A percentile compares a stretch with the other conserved stretches of the same genome.
Conservation (phyloP, 2,329 filamentous ascomycete species). For the Trichophyton mentagrophytes region DNA sequence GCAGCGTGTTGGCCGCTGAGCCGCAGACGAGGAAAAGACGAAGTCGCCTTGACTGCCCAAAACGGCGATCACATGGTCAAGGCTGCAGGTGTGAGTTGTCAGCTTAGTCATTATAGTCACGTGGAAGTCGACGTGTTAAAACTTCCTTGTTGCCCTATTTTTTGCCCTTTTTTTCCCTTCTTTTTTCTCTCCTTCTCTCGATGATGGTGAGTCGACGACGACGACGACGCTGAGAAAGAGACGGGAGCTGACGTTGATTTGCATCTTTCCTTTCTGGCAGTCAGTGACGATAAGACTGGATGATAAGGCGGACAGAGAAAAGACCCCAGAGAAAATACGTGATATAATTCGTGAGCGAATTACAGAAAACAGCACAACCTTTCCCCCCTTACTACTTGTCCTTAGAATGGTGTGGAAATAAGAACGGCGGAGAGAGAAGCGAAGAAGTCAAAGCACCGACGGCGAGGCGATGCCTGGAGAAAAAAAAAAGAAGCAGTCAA, state of each 20-base stretch:
- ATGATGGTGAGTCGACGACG: not conserved
- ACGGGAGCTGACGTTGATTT: not conserved
- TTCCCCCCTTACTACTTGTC: not conserved
- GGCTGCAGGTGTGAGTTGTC: not conserved
- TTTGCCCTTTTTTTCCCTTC: not conserved
- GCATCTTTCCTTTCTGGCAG: not conserved
- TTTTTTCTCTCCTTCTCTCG: too few species aligned
- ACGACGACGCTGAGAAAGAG: not conserved
- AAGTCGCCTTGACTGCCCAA: not conserved
- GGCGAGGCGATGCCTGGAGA: not conserved
- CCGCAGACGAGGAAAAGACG: not conserved
- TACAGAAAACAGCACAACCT: not conserved
- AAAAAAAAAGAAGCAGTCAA: not conserved
- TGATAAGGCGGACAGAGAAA: not conserved
- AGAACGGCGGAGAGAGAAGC: too few species aligned
- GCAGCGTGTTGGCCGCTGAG: not conserved
- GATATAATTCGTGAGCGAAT: constrained; percentile 1
- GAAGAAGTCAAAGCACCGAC: not conserved
- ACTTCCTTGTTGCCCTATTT: not conserved
- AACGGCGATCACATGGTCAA: not conserved
- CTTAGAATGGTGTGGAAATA: not conserved
- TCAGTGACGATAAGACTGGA: not conserved
- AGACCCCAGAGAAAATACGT: not conserved
- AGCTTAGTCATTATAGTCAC: not conserved
- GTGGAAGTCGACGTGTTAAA: not conserved